Evolutionary conservation across 176 grass and related monocot species (phyloP), one percentile per base, ranked within the genome.

Genomic region (Aegilops longissima): DNA sequence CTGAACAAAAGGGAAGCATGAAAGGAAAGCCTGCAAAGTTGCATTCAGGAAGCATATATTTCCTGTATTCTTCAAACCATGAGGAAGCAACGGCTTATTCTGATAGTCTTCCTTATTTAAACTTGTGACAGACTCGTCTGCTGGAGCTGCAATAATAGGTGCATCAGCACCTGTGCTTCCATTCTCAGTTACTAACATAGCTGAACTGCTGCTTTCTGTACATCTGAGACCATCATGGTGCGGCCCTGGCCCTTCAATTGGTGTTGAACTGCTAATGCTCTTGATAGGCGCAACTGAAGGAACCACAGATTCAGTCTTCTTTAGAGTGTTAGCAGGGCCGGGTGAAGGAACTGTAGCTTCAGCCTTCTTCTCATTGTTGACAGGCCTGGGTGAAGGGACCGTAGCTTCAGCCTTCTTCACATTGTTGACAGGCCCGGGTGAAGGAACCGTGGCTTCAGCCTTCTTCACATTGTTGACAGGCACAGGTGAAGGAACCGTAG

Each of bases 21-120:
- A 93, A 69, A 99, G 90, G 35, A 94, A 88, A 30, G 97, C 94
- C 76, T 96, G 97, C 82, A 99, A 89, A 79, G 97, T 91, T 14
- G 94, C 92, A 94, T 99, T 99, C 25, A 99, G 79, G 68, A 99
- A 99, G 85, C 97, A 99, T 58, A 94, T 85, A 78, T 96, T 99
- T 86, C 97, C 97, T 30, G 92, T 93, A 89, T 99, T 99, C 82
- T 87, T 92, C 91, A 99, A 90, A 70, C 97, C 97, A 73, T 88
- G 89, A 59, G 94, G 90, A 83, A 96, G 85, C 82, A 96, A 81
- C n/a, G 70, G 71, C 81, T 78, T 93, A 58, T 87, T 85, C 61
- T 12, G 45, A 79, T 59, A 75, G 59, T 23, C 51, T 76, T 91
- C 92, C 61, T 93, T 84, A 78, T 83, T 83, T 59, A 68, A 82